Percentiles rank a stretch among this genome's conserved stretches.
phyloP scores from a whole-genome alignment of 192 early-diverging fungal species.

The Linnemannia schmuckeri region DNA sequence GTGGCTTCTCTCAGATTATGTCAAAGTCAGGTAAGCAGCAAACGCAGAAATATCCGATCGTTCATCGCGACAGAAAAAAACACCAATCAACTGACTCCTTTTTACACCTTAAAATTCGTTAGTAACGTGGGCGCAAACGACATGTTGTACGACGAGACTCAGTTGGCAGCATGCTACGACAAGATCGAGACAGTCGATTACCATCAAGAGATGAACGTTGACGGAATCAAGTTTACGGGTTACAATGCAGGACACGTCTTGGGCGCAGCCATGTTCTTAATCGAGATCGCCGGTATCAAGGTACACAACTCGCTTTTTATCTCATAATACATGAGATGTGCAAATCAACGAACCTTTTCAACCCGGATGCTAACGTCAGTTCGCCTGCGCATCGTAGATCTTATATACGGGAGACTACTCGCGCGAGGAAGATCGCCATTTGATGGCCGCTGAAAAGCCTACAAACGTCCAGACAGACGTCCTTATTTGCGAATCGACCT shows the following conservation, averaged over 20 bases:
- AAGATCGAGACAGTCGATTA: conserved; percentile 96
- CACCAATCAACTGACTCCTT: background rate
- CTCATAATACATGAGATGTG: background rate
- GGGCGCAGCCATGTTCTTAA: conserved; percentile 97
- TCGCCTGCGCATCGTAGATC: conserved; percentile 52
- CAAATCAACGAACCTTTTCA: too few species aligned
- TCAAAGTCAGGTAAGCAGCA: conserved; percentile 80
- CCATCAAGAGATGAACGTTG: conserved; percentile 95
- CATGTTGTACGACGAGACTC: conserved; percentile 91
- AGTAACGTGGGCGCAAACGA: conserved; percentile 83
- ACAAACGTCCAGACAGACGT: conserved; percentile 86
- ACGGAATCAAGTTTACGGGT: conserved; percentile 93
- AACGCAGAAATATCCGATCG: too few species aligned
- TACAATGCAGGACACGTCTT: conserved; percentile 99
- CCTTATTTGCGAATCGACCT: conserved; percentile 96
- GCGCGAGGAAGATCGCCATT: conserved; percentile 98
- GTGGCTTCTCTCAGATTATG: conserved; percentile 96
- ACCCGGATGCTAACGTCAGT: background rate
- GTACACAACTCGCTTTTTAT: conserved; percentile 39
- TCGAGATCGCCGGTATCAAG: conserved; percentile 90
- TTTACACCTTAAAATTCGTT: conserved; percentile 4
- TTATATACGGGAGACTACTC: conserved; percentile 99
- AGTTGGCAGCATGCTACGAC: conserved; percentile 84
- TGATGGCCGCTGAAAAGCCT: conserved; percentile 96
- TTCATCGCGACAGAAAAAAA: too few species aligned